These are phyloP conservation scores for Zygosaccharomyces bailii DNA, from an alignment of 805 yeast genomes.

Conservation along the genomic window DNA sequence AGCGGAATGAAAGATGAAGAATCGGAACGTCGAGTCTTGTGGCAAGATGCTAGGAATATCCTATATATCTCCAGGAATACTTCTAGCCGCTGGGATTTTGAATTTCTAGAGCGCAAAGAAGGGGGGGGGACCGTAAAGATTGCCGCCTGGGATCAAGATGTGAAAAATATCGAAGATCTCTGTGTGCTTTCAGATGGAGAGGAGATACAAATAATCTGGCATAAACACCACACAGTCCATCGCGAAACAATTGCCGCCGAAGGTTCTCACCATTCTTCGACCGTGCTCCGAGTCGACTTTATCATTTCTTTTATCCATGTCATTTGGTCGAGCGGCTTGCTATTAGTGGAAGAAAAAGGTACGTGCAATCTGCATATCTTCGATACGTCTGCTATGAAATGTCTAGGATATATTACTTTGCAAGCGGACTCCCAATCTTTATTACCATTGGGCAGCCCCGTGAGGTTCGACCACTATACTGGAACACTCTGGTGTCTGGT, in stretches of 20 bases:
- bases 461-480: constrained; percentile 8
- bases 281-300: constrained; percentile 11
- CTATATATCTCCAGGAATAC: not conserved
- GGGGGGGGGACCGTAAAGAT: constrained; percentile 2
- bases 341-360: constrained; percentile 12
- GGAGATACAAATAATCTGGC: not conserved
- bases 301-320: constrained; percentile 14
- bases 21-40: constrained; percentile 1
- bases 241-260: constrained; percentile 3
- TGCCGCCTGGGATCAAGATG: constrained; percentile 7
- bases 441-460: constrained; percentile 1
- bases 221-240: not conserved
- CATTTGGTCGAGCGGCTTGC: constrained; percentile 15
- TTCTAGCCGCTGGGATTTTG: not conserved
- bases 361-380: constrained; percentile 16
- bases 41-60: constrained; percentile 1
- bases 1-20: not conserved
- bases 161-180: not conserved
- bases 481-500: constrained; percentile 12
- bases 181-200: not conserved
- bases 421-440: constrained; percentile 2
- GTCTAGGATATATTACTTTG: constrained; percentile 16
- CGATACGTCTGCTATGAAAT: constrained; percentile 14
- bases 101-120: not conserved
- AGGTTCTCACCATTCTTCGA: not conserved